Conservation (phyloP, 2,329 filamentous ascomycete genomes). For the Didymella lethalis region DNA sequence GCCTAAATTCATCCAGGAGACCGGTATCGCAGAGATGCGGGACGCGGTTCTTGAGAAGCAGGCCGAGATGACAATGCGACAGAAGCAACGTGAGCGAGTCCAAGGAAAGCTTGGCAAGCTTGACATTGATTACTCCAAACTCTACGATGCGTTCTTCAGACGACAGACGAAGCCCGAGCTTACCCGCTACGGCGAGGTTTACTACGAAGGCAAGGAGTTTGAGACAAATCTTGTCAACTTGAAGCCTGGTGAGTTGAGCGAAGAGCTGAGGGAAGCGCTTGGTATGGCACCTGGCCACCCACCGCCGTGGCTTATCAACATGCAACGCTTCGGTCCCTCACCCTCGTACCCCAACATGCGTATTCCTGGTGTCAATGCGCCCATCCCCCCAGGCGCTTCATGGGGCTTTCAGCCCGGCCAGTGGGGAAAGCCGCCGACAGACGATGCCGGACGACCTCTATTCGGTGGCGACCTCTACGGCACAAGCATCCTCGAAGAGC, state of each 20-base stretch:
- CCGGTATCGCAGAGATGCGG: slow-evolving; percentile 96
- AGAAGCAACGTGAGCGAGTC: slow-evolving; percentile 93
- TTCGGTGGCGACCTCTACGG: slow-evolving; percentile 97
- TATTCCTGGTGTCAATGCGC: slow-evolving; percentile 92
- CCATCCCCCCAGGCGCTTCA: slow-evolving; percentile 83
- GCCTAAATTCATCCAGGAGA: slow-evolving; percentile 96
- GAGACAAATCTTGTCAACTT: slow-evolving; percentile 94
- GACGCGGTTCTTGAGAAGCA: slow-evolving; percentile 97
- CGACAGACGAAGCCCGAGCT: slow-evolving; percentile 96
- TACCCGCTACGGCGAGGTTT: slow-evolving; percentile 97
- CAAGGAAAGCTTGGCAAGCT: slow-evolving; percentile 96
- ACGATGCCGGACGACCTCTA: slow-evolving; percentile 88
- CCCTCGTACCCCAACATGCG: slow-evolving; percentile 96
- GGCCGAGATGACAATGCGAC: slow-evolving; percentile 87
- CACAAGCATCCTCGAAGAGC: slow-evolving; percentile 69
- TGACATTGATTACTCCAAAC: slow-evolving; percentile 97
- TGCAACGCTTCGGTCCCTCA: slow-evolving; percentile 91
- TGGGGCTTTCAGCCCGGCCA: slow-evolving; percentile 97
- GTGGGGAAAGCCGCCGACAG: slow-evolving; percentile 94
- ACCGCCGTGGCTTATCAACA: slow-evolving; percentile 96
- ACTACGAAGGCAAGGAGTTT: slow-evolving; percentile 98
- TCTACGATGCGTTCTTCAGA: slow-evolving; percentile 98
- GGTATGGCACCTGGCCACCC: slow-evolving; percentile 93
- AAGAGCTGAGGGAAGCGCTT: slow-evolving; percentile 88
- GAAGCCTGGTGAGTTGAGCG: slow-evolving; percentile 86